Percentiles rank a stretch among this genome's conserved stretches.
Evolutionary conservation across 192 early-diverging fungal genomes (phyloP).

Genomic region (Linnemannia hyalina): DNA sequence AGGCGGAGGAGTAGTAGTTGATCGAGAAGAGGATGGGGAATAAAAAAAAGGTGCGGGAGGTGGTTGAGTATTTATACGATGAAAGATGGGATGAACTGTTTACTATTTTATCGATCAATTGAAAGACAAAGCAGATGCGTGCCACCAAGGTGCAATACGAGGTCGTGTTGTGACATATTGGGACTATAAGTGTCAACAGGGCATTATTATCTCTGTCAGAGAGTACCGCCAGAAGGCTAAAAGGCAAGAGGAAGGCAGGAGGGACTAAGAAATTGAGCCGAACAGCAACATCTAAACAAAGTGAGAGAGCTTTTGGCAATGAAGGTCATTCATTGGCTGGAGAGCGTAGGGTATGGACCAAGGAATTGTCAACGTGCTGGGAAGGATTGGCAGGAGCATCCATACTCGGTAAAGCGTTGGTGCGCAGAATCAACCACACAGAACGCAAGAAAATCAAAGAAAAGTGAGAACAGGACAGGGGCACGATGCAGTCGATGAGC

Average conservation of each 20-base stretch:
- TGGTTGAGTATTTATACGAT: constrained; percentile 9
- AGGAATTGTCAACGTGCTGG: constrained; percentile 1
- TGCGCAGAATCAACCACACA: not conserved
- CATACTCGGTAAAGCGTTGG: not conserved
- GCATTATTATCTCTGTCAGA: not conserved
- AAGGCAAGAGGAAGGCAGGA: not conserved
- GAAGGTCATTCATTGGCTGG: not conserved
- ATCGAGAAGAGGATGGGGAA: constrained; percentile 8
- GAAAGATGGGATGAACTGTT: not conserved
- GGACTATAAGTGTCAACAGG: not conserved
- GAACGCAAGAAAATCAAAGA: not conserved
- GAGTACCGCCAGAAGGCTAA: not conserved
- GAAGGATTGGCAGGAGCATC: not conserved
- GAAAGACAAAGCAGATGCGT: not conserved
- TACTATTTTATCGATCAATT: not conserved
- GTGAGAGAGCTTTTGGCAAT: not conserved
- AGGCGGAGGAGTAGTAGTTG: constrained; percentile 6
- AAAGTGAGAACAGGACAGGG: not conserved
- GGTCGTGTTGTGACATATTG: not conserved
- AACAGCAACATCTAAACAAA: not conserved
- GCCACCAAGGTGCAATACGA: not conserved
- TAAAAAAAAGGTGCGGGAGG: not conserved
- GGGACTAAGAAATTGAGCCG: not conserved
- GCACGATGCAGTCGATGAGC: no score
- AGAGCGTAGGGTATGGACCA: not conserved